Conservation (phyloP, 805 yeast species). For the Ascoidea rubescens region DNA sequence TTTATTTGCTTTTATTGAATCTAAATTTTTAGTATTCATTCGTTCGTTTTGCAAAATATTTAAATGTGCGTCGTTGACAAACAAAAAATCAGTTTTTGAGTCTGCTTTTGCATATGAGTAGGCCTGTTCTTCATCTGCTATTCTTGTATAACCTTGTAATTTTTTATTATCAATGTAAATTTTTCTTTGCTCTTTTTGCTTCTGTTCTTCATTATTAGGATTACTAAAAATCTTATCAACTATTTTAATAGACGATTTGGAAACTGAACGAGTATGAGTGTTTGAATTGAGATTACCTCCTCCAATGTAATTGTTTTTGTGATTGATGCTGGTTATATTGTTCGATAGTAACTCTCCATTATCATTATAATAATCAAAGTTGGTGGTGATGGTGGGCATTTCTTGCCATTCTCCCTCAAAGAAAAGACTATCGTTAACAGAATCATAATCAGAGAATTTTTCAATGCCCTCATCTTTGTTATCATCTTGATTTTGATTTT, state of each 20-base stretch:
- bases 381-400: conserved; percentile 68
- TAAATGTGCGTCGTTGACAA: conserved; percentile 22
- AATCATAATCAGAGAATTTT: not conserved
- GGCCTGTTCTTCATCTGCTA: conserved; percentile 78
- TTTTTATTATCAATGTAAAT: conserved; percentile 25
- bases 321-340: not conserved
- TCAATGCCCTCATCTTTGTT: not conserved
- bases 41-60: conserved; percentile 4
- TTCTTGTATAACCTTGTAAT: conserved; percentile 72
- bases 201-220: conserved; percentile 10
- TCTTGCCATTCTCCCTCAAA: conserved; percentile 65
- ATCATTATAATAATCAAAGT: conserved; percentile 63
- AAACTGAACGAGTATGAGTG: conserved; percentile 2
- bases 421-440: conserved; percentile 17
- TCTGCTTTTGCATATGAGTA: conserved; percentile 46
- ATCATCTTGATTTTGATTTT: not conserved
- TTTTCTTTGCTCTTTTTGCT: conserved; percentile 12
- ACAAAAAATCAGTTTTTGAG: conserved; percentile 41
- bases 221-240: conserved; percentile 7
- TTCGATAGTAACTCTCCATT: conserved; percentile 50
- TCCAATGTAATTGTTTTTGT: conserved; percentile 1
- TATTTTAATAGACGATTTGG: conserved; percentile 13
- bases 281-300: not conserved
- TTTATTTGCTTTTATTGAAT: not conserved
- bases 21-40: conserved; percentile 3